Percentiles rank a stretch among this genome's conserved stretches.
Evolutionary conservation across 768 basidiomycete genomes (phyloP).

Genomic region (Russula abietina): DNA sequence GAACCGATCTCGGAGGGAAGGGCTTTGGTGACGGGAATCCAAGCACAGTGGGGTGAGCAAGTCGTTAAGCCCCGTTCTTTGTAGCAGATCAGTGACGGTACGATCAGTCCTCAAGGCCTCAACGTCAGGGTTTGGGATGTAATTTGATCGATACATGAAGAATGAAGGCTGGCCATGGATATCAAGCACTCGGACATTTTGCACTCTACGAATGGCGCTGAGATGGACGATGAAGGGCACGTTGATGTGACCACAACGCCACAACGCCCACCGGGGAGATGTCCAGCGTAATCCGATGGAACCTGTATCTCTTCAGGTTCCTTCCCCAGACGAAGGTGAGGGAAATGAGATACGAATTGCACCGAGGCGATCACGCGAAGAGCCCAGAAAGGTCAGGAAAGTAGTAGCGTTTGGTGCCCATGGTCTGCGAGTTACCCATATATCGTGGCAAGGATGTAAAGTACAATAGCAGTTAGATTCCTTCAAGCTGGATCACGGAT

Average conservation of each 20-base stretch:
- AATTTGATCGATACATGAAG: too few species aligned
- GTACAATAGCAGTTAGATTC: too few species aligned
- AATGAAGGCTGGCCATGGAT: too few species aligned
- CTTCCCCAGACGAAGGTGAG: slow-evolving; percentile 2
- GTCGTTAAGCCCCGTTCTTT: too few species aligned
- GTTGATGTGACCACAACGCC: slow-evolving; percentile 46
- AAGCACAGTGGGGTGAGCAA: too few species aligned
- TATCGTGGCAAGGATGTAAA: neutral
- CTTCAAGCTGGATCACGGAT: too few species aligned
- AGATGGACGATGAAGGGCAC: slow-evolving; percentile 57
- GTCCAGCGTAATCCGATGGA: neutral
- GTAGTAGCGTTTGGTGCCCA: neutral
- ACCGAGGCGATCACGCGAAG: neutral
- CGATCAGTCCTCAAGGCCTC: too few species aligned
- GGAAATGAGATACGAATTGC: neutral
- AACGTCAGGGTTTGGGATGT: too few species aligned
- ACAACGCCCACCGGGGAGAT: slow-evolving; percentile 37
- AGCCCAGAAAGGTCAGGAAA: neutral
- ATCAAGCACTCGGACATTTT: too few species aligned
- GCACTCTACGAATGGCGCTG: slow-evolving; percentile 45
- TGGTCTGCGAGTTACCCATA: neutral
- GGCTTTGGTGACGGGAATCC: too few species aligned
- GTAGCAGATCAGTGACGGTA: too few species aligned
- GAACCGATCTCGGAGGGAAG: too few species aligned
- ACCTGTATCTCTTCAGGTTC: neutral